These are phyloP conservation scores for Tulasnella sp. DNA, from an alignment of 768 basidiomycete species.

Conservation along the genomic window DNA sequence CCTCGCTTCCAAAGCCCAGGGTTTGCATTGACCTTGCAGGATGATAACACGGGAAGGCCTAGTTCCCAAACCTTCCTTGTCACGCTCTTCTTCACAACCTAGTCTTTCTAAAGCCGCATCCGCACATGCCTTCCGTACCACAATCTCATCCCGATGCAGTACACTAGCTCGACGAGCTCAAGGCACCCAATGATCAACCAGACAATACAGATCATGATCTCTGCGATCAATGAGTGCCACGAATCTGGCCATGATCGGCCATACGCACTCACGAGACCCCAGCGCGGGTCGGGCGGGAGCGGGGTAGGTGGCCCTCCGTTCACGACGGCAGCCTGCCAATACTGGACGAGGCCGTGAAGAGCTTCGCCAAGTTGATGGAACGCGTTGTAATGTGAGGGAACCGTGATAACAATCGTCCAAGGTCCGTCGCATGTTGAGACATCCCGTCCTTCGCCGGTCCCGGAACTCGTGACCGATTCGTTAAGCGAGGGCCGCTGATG, in stretches of 20 bases:
- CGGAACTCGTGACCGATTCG: neutral
- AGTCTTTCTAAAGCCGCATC: neutral
- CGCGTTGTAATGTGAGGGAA: neutral
- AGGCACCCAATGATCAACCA: neutral
- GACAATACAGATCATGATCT: neutral
- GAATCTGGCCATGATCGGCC: neutral
- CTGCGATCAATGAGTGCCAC: neutral
- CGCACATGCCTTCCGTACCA: constrained; percentile 10
- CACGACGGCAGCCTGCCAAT: neutral
- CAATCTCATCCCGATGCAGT: neutral
- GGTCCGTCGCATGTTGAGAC: neutral
- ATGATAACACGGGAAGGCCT: neutral
- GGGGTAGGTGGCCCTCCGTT: neutral
- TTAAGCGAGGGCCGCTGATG: neutral
- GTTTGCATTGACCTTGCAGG: neutral
- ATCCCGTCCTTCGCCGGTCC: neutral
- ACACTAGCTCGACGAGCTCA: neutral
- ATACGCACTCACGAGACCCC: neutral
- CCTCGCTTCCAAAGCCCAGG: neutral
- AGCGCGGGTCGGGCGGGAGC: neutral
- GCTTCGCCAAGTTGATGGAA: neutral
- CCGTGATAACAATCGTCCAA: neutral
- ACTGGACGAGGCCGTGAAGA: neutral
- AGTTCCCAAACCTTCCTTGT: neutral
- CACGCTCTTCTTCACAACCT: neutral